Conservation (phyloP, 768 basidiomycete genomes). For the Kwoniella bestiolae region DNA sequence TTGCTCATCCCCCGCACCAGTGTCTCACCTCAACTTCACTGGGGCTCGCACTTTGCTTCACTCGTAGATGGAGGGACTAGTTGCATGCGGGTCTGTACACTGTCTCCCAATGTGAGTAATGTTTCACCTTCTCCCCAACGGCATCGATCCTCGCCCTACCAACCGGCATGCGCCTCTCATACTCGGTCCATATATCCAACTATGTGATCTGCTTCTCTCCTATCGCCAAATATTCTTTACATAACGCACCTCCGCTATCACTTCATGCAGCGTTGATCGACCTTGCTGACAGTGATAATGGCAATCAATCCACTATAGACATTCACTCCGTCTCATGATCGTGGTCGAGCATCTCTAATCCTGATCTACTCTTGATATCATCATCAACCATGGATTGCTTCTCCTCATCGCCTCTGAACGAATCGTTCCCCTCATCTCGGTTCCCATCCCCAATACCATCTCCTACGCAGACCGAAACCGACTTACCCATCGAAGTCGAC, state of each 20-base stretch:
- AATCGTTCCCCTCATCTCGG: slow-evolving; percentile 42
- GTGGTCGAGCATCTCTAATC: too few species aligned
- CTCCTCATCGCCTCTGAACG: slow-evolving; percentile 48
- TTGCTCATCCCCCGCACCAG: not conserved
- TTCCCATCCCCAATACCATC: slow-evolving; percentile 46
- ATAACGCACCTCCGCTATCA: not conserved
- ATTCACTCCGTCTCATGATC: not conserved
- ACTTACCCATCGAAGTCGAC: slow-evolving; percentile 51
- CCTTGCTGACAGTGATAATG: not conserved
- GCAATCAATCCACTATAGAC: not conserved
- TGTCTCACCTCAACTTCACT: not conserved
- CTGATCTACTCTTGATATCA: not conserved
- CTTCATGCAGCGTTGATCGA: not conserved
- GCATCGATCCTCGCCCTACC: too few species aligned
- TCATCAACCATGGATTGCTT: slow-evolving; percentile 30
- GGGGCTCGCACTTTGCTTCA: not conserved
- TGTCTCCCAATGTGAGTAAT: not conserved
- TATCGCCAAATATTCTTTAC: not conserved
- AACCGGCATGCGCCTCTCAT: not conserved
- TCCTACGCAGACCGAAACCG: slow-evolving; percentile 48
- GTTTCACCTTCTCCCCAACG: slow-evolving; percentile 1
- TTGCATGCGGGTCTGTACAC: not conserved
- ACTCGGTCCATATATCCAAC: not conserved
- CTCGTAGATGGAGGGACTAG: not conserved
- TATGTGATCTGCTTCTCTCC: not conserved